Evolutionary conservation across 2,329 filamentous ascomycete species (phyloP).

Genomic region (Ceratocystis colombiana): DNA sequence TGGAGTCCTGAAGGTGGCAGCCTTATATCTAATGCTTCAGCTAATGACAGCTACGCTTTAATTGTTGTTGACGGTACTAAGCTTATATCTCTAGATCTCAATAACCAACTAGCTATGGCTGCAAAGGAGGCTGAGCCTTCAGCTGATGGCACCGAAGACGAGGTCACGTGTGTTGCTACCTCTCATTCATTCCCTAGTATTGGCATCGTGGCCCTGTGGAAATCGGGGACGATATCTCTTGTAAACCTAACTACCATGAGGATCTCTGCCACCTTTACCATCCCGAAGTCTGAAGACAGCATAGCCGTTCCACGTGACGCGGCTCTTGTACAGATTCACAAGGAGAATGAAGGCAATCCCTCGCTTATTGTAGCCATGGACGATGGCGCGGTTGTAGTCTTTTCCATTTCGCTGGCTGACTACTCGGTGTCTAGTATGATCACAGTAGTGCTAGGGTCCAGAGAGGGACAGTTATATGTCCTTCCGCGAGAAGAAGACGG

Average conservation of each 20-base stretch:
- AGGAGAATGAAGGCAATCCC: constrained; percentile 46
- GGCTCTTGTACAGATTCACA: constrained; percentile 66
- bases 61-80: constrained; percentile 66
- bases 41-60: constrained; percentile 59
- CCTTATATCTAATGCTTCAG: constrained; percentile 66
- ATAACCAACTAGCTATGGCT: constrained; percentile 46
- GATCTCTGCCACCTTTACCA: constrained; percentile 52
- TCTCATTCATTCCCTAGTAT: constrained; percentile 52
- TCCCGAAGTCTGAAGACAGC: constrained; percentile 52
- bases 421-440: constrained; percentile 60
- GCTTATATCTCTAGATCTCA: constrained; percentile 58
- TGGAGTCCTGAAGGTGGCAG: constrained; percentile 47
- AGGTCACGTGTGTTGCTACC: constrained; percentile 77
- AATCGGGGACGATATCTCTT: constrained; percentile 67
- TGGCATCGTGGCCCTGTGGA: constrained; percentile 80
- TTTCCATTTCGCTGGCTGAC: constrained; percentile 54
- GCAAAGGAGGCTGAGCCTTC: constrained; percentile 45
- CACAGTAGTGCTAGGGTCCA: constrained; percentile 47
- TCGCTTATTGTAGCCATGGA: constrained; percentile 85
- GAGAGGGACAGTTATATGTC: constrained; percentile 70
- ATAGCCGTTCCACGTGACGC: constrained; percentile 76
- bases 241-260: constrained; percentile 58
- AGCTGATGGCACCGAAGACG: constrained; percentile 41
- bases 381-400: constrained; percentile 82
- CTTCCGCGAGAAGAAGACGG: constrained; percentile 57